These are phyloP conservation scores for Gaillardinia entomophila DNA, from an alignment of 805 yeast genomes.

Conservation along the genomic window DNA sequence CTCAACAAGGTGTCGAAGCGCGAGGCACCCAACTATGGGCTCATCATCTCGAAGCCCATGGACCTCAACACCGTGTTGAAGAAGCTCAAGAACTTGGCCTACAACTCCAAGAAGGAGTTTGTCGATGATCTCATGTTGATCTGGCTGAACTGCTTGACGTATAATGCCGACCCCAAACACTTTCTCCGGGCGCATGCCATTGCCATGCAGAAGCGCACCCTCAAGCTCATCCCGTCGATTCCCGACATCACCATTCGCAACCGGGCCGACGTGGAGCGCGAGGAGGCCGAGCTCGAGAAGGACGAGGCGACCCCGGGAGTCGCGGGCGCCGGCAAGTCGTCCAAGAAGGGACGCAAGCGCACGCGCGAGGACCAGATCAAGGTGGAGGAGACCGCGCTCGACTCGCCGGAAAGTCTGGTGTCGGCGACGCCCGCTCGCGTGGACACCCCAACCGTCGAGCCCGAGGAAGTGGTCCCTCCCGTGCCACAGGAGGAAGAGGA, in stretches of 20 bases:
- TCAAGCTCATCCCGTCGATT: slow-evolving; percentile 69
- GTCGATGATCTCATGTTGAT: slow-evolving; percentile 94
- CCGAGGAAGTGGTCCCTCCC: neutral
- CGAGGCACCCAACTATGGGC: slow-evolving; percentile 95
- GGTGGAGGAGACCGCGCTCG: slow-evolving; percentile 16
- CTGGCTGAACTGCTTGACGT: slow-evolving; percentile 90
- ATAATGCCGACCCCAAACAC: slow-evolving; percentile 92
- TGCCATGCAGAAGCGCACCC: slow-evolving; percentile 91
- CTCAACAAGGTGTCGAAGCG: slow-evolving; percentile 93
- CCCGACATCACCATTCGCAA: slow-evolving; percentile 83
- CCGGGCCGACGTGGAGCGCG: slow-evolving; percentile 65
- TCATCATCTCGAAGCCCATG: slow-evolving; percentile 90
- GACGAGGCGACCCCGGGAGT: slow-evolving; percentile 18
- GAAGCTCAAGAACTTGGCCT: slow-evolving; percentile 76
- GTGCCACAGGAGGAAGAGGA: slow-evolving; percentile 41
- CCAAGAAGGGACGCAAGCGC: slow-evolving; percentile 37
- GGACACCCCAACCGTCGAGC: slow-evolving; percentile 4
- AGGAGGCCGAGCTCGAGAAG: slow-evolving; percentile 40
- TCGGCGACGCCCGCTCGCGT: slow-evolving; percentile 8
- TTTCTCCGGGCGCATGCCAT: slow-evolving; percentile 85
- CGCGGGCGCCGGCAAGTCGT: slow-evolving; percentile 27
- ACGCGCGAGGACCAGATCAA: slow-evolving; percentile 30
- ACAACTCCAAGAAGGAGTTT: slow-evolving; percentile 79
- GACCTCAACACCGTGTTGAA: slow-evolving; percentile 92
- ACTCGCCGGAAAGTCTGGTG: slow-evolving; percentile 10